Base-by-base conservation (phyloP, 495 filamentous ascomycete genomes). In the Penicillium longicatenatum region DNA sequence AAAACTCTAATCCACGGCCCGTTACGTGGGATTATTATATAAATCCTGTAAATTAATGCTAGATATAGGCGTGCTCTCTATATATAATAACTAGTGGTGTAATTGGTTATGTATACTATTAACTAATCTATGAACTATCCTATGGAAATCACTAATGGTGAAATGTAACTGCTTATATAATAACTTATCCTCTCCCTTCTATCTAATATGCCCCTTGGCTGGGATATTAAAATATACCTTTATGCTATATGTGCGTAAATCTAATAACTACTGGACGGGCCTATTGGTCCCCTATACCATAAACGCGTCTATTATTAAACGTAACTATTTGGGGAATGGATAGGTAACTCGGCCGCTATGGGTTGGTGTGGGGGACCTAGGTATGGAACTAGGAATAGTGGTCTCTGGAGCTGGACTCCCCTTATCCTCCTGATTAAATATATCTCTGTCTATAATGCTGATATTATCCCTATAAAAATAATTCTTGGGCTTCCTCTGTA, bases 81-180 rank as follows among this genome's bases (percentile, higher is more conserved):
- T 6, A 5, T 19, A 43, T 43, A 43, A 17, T 17, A 43, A 43
- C 41, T 43, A 19, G 16, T 43, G 3, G 16, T 42, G 8, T 8
- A 43, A 43, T n/a, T 43, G 1, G n/a, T 20, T 17, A 16, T 17
- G 9, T 19, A 43, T 20, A 2, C 19, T 17, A n/a, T 43, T 9
- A 0, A 43, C 41, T 19, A 43, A 43, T 17, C 41, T 17, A 17
- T 43, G 1, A 14, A 43, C 41, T 17, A 43, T 43, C 41, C 19
- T 5, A 6, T 6, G 8, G 41, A 43, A 43, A 43, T 43, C 8
- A 43, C 41, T n/a, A 6, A 43, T 43, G 6, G 19, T 43, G 6
- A 43, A 43, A 43, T 43, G 6, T 17, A 43, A 43, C 19, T 43
- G 6, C 41, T 43, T 43, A 43, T 43, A 43, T 19, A 43, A 43